These are phyloP conservation scores for Endothia cerciana DNA, from an alignment of 2,329 filamentous ascomycete genomes.

Conservation along the genomic window DNA sequence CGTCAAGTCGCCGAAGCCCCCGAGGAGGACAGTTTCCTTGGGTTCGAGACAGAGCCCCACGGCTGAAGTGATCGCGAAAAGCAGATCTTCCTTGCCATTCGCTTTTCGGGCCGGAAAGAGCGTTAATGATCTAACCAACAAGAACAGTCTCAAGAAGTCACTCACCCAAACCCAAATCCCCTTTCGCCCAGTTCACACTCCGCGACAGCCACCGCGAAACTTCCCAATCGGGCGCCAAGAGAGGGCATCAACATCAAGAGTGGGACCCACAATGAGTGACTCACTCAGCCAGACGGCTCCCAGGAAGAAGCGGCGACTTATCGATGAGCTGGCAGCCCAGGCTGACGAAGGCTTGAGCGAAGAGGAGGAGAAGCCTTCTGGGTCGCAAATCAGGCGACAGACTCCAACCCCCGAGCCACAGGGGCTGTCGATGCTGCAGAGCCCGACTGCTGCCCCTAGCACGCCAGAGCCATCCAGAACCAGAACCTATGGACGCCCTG, in stretches of 20 bases:
- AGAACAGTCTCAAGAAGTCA: constrained; percentile 20
- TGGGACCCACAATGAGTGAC: constrained; percentile 18
- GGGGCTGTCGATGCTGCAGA: constrained; percentile 18
- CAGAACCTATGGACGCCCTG: constrained; percentile 32
- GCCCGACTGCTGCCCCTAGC: constrained; percentile 33
- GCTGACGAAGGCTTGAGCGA: constrained; percentile 40
- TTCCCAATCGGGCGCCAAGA: constrained; percentile 25
- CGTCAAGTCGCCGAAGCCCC: constrained; percentile 22
- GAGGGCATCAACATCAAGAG: constrained; percentile 21
- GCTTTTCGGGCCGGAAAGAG: constrained; percentile 23
- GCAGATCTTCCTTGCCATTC: constrained; percentile 11
- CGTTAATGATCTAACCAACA: constrained; percentile 22
- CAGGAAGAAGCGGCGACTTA: constrained; percentile 40
- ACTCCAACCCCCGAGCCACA: constrained; percentile 28
- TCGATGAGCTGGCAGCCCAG: constrained; percentile 48
- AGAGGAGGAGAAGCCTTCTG: constrained; percentile 30
- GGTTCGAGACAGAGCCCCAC: constrained; percentile 17
- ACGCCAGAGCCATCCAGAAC: constrained; percentile 29
- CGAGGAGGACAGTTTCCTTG: constrained; percentile 17
- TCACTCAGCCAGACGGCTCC: constrained; percentile 23
- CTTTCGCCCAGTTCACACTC: constrained; percentile 23
- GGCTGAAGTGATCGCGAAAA: constrained; percentile 16
- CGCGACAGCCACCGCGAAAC: constrained; percentile 17
- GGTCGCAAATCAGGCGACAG: constrained; percentile 23
- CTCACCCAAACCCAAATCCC: constrained; percentile 28